Base-by-base conservation (phyloP, 2,329 filamentous ascomycete genomes). In the Aspergillus sp. region DNA sequence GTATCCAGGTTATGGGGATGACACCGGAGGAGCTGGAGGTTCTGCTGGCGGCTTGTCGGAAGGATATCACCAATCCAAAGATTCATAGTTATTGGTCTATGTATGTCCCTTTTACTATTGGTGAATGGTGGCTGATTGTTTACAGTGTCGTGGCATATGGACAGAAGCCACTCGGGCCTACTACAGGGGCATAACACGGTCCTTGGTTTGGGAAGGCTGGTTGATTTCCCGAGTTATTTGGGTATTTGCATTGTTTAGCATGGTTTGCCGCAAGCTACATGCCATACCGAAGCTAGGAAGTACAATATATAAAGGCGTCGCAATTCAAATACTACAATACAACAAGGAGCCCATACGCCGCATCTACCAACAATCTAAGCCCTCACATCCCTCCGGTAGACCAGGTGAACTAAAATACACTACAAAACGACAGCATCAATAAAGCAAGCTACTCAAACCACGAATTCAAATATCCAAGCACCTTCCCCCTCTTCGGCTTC, bases 1-100 rank as follows among this genome's bases (percentile, higher is more conserved):
- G 40, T 11, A 57, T 41, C 3, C 48, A 57, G 33, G 54, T 57
- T 8, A 6, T 57, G n/a, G 54, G 54, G 8, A 54, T 57, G 54
- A 22, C 33, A 7, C 17, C 48, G 5, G 19, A 52, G 30, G 8
- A 51, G 24, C 30, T 47, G 11, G 42, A 41, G 8, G 24, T 11
- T 3, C 22, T 58, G 24, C 37, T 58, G 13, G 52, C 44, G 4
- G 34, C 7, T 3, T 34, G 22, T 41, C 50, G 56, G 4, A 40
- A 57, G 20, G 42, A 58, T 27, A 47, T 58, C 11, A 19, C 19
- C 6, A 52, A 58, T 27, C 34, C 44, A 0, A 37, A n/a, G 6
- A 27, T 53, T 12, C 55, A 57, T 39, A 44, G 42, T 5, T 53
- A 57, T 48, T 53, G 49, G 37, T 46, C 50, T 4, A 57, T 53